These are phyloP conservation scores for Drechslerella dactyloides DNA, from an alignment of 2,329 filamentous ascomycete species.

Conservation along the genomic window DNA sequence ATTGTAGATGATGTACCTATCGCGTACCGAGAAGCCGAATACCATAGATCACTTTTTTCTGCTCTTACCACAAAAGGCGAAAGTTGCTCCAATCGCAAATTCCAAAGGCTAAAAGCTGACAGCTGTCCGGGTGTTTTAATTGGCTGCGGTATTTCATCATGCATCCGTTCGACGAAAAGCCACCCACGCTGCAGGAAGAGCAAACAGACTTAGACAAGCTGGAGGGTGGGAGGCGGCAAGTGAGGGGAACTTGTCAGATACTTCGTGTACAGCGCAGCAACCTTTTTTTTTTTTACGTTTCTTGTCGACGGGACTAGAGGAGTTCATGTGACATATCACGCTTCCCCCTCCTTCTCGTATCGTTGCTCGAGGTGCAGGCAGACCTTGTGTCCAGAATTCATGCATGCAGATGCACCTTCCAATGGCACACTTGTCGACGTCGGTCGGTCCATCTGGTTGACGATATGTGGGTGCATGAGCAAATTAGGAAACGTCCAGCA, in stretches of 20 bases:
- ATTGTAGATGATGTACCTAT: not conserved
- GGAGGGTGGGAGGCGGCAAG: no score
- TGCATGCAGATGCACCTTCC: not conserved
- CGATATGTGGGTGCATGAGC: not conserved
- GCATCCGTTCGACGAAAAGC: constrained; percentile 1
- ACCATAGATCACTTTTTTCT: not conserved
- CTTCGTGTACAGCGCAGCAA: not conserved
- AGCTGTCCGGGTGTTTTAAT: constrained; percentile 4
- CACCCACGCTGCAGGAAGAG: not conserved
- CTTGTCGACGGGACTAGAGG: not conserved
- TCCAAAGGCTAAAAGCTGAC: constrained; percentile 1
- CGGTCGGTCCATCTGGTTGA: not conserved
- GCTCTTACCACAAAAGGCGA: not conserved
- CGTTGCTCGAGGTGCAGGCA: not conserved
- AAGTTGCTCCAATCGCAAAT: not conserved
- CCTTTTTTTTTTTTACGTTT: not conserved
- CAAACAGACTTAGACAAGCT: not conserved
- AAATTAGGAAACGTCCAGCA: not conserved
- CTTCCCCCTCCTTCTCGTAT: not conserved
- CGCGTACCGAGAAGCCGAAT: not conserved
- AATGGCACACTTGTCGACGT: not conserved
- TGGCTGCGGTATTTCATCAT: constrained; percentile 1
- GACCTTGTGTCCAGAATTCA: not conserved
- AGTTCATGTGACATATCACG: constrained; percentile 7
- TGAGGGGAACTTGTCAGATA: no score